Evolutionary conservation across 495 filamentous ascomycete species (phyloP).

Genomic region (Aspergillus coremiiformis): DNA sequence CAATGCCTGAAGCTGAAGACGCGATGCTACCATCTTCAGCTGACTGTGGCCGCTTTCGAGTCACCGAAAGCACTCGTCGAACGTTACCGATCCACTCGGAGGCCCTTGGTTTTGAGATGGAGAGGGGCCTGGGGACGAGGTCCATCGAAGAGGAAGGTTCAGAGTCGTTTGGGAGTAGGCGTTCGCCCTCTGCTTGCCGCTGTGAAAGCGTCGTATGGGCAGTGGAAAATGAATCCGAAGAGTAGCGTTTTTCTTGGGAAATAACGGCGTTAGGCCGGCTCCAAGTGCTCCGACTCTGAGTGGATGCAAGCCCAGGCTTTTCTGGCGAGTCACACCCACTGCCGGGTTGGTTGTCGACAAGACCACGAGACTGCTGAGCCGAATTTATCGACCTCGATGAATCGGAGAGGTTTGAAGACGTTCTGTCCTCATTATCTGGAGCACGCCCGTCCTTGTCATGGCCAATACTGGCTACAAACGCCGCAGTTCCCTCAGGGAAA

Average conservation of each 20-base stretch:
- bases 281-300: constrained; percentile 16
- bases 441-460: neutral
- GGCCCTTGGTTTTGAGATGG: constrained; percentile 28
- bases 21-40: constrained; percentile 12
- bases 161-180: constrained; percentile 38
- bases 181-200: constrained; percentile 59
- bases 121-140: constrained; percentile 26
- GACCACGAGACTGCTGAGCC: neutral
- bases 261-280: constrained; percentile 21
- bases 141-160: constrained; percentile 11
- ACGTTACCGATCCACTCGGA: constrained; percentile 50
- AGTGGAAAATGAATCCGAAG: constrained; percentile 60
- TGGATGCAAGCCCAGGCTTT: constrained; percentile 15
- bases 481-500: neutral
- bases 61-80: constrained; percentile 44
- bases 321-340: constrained; percentile 25
- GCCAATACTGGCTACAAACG: neutral
- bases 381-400: constrained; percentile 17
- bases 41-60: constrained; percentile 24
- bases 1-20: constrained; percentile 27
- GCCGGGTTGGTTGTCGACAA: constrained; percentile 18
- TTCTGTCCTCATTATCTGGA: constrained; percentile 46
- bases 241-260: constrained; percentile 31
- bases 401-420: constrained; percentile 51
- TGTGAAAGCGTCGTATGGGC: constrained; percentile 54